phyloP scores from a whole-genome alignment of 1,139 yeast genomes.

The Pichia sp. region DNA sequence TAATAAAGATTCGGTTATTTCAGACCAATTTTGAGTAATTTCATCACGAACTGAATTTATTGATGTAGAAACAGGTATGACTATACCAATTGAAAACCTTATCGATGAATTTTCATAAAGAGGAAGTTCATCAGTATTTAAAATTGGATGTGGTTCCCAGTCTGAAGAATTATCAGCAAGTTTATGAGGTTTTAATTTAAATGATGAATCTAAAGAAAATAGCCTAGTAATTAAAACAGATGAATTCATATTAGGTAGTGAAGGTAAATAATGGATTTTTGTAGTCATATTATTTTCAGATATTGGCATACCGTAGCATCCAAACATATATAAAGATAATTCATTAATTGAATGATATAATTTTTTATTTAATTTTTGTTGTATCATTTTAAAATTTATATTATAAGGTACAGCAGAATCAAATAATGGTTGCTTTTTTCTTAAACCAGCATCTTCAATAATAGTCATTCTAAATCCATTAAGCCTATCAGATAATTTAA shows the following conservation, averaged over 20 bases:
- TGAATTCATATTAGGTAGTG: conserved; percentile 30
- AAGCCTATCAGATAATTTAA: conserved; percentile 31
- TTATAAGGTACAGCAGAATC: conserved; percentile 34
- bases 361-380: conserved; percentile 22
- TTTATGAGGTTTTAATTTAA: conserved; percentile 12
- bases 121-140: conserved; percentile 18
- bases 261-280: conserved; percentile 44
- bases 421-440: conserved; percentile 43
- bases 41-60: conserved; percentile 34
- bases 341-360: conserved; percentile 40
- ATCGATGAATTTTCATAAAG: conserved; percentile 19
- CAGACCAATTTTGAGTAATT: conserved; percentile 45
- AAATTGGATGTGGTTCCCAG: conserved; percentile 26
- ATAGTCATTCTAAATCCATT: conserved; percentile 40
- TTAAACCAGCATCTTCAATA: conserved; percentile 49
- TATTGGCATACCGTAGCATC: conserved; percentile 46
- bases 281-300: conserved; percentile 42
- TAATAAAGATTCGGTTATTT: conserved; percentile 37
- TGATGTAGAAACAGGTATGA: conserved; percentile 39
- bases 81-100: conserved; percentile 43
- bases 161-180: conserved; percentile 10
- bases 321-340: conserved; percentile 48
- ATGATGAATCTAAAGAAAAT: conserved; percentile 31
- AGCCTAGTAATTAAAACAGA: conserved; percentile 43
- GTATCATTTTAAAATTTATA: conserved; percentile 8